These are phyloP conservation scores for Lanmaoa rubissima DNA, from an alignment of 768 basidiomycete genomes.

Conservation along the genomic window DNA sequence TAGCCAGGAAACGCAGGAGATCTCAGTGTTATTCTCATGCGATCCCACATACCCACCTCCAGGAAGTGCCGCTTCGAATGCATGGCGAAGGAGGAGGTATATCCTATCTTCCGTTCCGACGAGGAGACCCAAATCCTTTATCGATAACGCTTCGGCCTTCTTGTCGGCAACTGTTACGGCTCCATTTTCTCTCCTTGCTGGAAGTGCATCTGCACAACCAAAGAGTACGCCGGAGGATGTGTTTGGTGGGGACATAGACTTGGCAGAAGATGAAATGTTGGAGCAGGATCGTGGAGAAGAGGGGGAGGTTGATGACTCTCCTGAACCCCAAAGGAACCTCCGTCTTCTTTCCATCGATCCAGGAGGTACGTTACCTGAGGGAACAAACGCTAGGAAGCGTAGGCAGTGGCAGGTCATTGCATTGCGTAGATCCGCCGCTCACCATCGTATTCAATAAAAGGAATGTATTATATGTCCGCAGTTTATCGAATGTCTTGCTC, in stretches of 20 bases:
- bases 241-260: constrained; percentile 63
- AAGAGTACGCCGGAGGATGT: constrained; percentile 66
- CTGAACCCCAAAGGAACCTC: constrained; percentile 52
- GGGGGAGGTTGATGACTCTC: constrained; percentile 74
- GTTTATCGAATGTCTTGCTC: neutral
- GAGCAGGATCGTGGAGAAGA: constrained; percentile 80
- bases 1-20: constrained; percentile 50
- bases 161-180: constrained; percentile 57
- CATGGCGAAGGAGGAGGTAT: constrained; percentile 61
- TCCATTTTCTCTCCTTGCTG: constrained; percentile 56
- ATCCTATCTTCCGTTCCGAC: constrained; percentile 65
- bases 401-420: constrained; percentile 49
- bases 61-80: constrained; percentile 33
- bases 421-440: constrained; percentile 35
- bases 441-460: constrained; percentile 20
- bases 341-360: constrained; percentile 51
- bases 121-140: constrained; percentile 63
- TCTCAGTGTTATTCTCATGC: constrained; percentile 55
- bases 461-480: neutral
- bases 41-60: constrained; percentile 63
- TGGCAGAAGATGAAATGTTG: constrained; percentile 73
- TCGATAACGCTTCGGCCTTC: constrained; percentile 70
- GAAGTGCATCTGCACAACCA: constrained; percentile 26
- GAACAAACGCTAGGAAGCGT: constrained; percentile 39
- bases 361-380: constrained; percentile 34